Base-by-base conservation (phyloP, 2,329 filamentous ascomycete species). In the Colletotrichum orchidophilum region DNA sequence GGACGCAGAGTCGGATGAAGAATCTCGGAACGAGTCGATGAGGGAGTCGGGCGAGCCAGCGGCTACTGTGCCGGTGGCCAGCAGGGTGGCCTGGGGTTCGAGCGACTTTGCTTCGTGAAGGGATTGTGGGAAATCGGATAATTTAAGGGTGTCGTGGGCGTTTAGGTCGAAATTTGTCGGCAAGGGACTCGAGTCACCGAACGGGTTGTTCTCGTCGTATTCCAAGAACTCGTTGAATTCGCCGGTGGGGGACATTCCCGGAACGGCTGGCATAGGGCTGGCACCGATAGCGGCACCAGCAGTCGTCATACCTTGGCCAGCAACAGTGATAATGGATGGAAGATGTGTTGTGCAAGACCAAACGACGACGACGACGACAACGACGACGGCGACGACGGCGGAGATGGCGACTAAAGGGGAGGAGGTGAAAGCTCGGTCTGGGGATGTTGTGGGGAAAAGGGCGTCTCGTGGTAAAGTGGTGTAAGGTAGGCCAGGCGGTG, bases 1-100 rank as follows among this genome's bases (percentile, higher is more conserved):
- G 49, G 82, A 82, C 13, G 84, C 85, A 9, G 87, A 88, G 72
- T 88, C 86, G 61, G 86, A 88, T 4, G 85, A 85, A 3, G 85
- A 87, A 75, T 88, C 86, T 68, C 82, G 82, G 61, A 83, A 85
- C 12, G 81, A 83, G 62, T 78, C 82, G 77, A 79, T 80, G 55
- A 82, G 81, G 46, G 82, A 84, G 72, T 82, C 81, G 61, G 81
- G 83, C 55, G 83, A 82, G n/a, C 82, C 81, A 18, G 80, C 81
- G 24, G 78, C 75, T 18, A 81, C 75, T 50, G 81, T 76, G n/a
- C 66, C 66, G 50, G 58, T 60, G 24, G 73, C 62, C 42, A 73
- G 65, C 18, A 76, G 70, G 31, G 73, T 66, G 54, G 69, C 24
- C n/a, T 73, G 70, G 26, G 66, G 61, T 70, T 74, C 29, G 63